Base-by-base conservation (phyloP, 495 filamentous ascomycete genomes). In the Cairneyella variabilis region DNA sequence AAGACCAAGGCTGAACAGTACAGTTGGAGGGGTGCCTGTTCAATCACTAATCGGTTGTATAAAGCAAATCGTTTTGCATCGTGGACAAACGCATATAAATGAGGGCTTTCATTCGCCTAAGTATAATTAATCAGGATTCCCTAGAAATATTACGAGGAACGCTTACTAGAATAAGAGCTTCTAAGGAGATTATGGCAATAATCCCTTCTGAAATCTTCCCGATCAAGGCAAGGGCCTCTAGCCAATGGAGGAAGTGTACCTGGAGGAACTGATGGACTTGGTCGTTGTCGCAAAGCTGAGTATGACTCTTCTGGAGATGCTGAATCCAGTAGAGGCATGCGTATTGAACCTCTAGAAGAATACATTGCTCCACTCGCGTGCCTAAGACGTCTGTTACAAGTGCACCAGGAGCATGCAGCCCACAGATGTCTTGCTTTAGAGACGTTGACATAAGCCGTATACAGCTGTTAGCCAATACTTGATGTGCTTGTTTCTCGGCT, bases 361-460 rank as follows among this genome's bases (percentile, higher is more conserved):
- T 47, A 20, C 2, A 20, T 51, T 51, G 12, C 53, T 54, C 18
- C 10, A 56, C 28, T 20, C 9, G 22, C 42, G n/a, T 34, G 23
- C 57, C 2, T 14, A 69, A 30, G 22, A 74, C 48, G 25, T 41
- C 38, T 12, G 28, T 47, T 32, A 23, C 40, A 20, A 57, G 49
- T 11, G 53, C 63, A 20, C 66, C 69, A n/a, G 68, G 67, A n/a
- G 38, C 17, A 39, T 58, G 1, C 45, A 74, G 37, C 12, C 48
- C 53, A 56, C 72, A 76, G 11, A 77, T 68, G 47, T 78, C 64
- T 64, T 49, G 44, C 26, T 62, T 6, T n/a, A n/a, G n/a, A n/a
- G n/a, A n/a, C n/a, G n/a, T n/a, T n/a, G n/a, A n/a, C n/a, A n/a
- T n/a, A n/a, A 76, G 48, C 9, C 63, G 41, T 34, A 76, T 45